These are phyloP conservation scores for Aspergillus indologenus DNA, from an alignment of 495 filamentous ascomycete species.

Conservation along the genomic window DNA sequence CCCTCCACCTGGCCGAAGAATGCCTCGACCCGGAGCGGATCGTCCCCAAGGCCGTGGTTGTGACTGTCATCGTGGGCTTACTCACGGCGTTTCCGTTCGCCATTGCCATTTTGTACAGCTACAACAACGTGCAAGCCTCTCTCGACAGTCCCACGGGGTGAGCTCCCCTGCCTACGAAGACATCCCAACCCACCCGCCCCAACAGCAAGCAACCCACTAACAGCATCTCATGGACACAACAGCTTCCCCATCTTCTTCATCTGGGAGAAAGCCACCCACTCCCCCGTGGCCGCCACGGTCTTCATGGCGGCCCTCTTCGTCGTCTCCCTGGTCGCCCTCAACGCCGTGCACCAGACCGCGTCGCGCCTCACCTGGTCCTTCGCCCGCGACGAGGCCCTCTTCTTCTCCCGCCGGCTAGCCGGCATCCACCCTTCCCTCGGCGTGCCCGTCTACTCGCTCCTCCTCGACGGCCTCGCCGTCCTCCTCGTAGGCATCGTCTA, in stretches of 20 bases:
- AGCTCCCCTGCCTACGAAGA: constrained; percentile 8
- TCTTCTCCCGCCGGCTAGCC: constrained; percentile 23
- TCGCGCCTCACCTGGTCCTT: constrained; percentile 47
- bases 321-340: constrained; percentile 30
- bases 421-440: constrained; percentile 19
- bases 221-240: constrained; percentile 6
- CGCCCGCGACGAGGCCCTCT: constrained; percentile 36
- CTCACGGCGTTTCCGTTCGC: constrained; percentile 32
- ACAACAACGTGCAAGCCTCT: constrained; percentile 20
- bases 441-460: constrained; percentile 26
- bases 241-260: constrained; percentile 32
- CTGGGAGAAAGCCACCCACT: constrained; percentile 33
- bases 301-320: constrained; percentile 30
- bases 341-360: constrained; percentile 37
- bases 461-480: constrained; percentile 25
- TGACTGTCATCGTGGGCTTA: constrained; percentile 31
- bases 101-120: constrained; percentile 32
- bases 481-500: constrained; percentile 30
- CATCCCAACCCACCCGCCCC: constrained; percentile 12
- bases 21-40: constrained; percentile 28
- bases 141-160: constrained; percentile 28
- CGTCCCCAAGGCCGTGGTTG: constrained; percentile 31
- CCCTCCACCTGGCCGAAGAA: constrained; percentile 37
- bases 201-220: too few relatives aligned
- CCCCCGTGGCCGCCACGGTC: constrained; percentile 28